These are phyloP conservation scores for Protomyces gravidus DNA, from an alignment of 1,139 yeast genomes.

Conservation along the genomic window DNA sequence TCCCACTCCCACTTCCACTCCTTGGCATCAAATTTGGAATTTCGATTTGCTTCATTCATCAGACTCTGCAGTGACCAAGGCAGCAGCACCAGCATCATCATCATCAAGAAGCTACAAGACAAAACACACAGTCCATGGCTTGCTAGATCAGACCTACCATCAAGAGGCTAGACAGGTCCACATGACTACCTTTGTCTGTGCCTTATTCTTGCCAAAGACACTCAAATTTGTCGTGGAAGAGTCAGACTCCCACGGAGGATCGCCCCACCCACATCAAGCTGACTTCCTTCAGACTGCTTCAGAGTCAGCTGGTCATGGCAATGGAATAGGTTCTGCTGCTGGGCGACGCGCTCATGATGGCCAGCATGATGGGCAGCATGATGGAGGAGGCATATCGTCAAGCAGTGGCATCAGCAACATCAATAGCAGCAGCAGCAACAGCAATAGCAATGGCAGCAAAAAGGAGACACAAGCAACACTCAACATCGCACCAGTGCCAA, in stretches of 20 bases:
- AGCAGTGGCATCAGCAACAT: too few relatives aligned
- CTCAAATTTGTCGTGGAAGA: conserved; percentile 8
- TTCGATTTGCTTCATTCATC: too few relatives aligned
- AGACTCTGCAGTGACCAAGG: too few relatives aligned
- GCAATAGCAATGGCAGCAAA: background rate
- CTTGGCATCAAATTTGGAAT: too few relatives aligned
- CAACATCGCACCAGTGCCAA: conserved; percentile 2
- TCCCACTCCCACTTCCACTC: too few relatives aligned
- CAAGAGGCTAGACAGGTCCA: background rate
- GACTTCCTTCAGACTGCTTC: background rate
- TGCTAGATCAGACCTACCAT: too few relatives aligned
- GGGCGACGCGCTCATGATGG: background rate
- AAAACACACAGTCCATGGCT: too few relatives aligned
- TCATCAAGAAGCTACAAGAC: too few relatives aligned
- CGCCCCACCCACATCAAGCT: background rate
- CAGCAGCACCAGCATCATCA: too few relatives aligned
- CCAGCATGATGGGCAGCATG: background rate
- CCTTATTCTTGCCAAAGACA: conserved; percentile 19
- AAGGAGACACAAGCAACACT: background rate
- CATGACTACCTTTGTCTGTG: conserved; percentile 18
- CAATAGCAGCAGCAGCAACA: too few relatives aligned
- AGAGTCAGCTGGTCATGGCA: background rate
- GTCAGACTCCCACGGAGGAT: background rate
- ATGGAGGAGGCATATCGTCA: background rate
- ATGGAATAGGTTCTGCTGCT: background rate